Percentiles rank a stretch among this genome's conserved stretches.
Evolutionary conservation across 306 rosid species (phyloP).

Genomic region (Casuarina cunninghamiana): DNA sequence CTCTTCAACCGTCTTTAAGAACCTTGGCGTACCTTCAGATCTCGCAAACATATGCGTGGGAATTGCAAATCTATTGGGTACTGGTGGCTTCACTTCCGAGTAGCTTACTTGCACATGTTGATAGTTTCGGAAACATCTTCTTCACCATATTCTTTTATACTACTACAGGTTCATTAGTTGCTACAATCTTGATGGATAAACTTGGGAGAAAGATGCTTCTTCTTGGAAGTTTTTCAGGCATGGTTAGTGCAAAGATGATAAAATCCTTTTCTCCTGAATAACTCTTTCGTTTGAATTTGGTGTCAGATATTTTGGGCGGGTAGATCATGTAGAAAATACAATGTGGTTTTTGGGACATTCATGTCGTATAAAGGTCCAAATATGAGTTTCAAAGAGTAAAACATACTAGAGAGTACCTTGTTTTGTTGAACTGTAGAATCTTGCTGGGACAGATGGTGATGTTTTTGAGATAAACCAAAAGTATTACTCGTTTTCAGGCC

Average conservation of each 20-base stretch:
- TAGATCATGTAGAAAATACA: constrained; percentile 8
- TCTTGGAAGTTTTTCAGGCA: constrained; percentile 79
- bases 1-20: constrained; percentile 77
- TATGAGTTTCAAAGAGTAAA: background rate
- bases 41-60: constrained; percentile 67
- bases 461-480: background rate
- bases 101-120: constrained; percentile 6
- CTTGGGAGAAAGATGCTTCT: constrained; percentile 81
- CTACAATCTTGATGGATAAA: constrained; percentile 88
- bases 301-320: constrained; percentile 10
- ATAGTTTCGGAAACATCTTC: constrained; percentile 24
- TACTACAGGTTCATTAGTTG: constrained; percentile 64
- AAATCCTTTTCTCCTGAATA: constrained; percentile 15
- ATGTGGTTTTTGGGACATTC: background rate
- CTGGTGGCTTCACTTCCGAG: constrained; percentile 18
- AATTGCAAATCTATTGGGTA: constrained; percentile 72
- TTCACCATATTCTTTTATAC: constrained; percentile 24
- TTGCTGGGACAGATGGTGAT: background rate
- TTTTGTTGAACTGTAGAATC: background rate
- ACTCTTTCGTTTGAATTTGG: constrained; percentile 11
- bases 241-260: constrained; percentile 53
- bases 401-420: background rate
- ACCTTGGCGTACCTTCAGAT: constrained; percentile 70
- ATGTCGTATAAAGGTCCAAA: background rate
- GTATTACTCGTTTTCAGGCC: background rate